Evolutionary conservation across 2,329 filamentous ascomycete genomes (phyloP), one percentile per base, ranked within the genome.

Genomic region (Alternaria sp.): DNA sequence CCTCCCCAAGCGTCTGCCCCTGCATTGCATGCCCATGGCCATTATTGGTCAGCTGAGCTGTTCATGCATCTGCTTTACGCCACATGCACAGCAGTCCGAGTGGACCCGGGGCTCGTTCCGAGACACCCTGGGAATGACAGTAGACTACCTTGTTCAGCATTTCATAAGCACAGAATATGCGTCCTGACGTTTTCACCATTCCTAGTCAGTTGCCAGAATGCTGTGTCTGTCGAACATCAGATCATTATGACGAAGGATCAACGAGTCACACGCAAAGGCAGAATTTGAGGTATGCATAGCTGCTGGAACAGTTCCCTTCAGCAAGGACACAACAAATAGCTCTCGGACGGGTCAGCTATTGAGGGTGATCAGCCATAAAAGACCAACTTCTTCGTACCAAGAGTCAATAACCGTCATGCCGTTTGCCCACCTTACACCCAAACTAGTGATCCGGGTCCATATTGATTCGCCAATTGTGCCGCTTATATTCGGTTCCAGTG

Each of bases 1-100:
- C 14, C 45, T 23, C 14, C 23, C 25, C 50, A 60, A 53, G 60
- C 60, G 41, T 49, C 15, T 47, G 61, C 61, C 61, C 61, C 61
- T 64, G 61, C 58, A 57, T 64, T 18, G n/a, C 26, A 28, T 43
- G 41, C 6, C 43, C 28, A 20, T 23, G 30, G 44, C 28, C 18
- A 55, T 37, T 51, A 44, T 49, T 62, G 55, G 60, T 33, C 47
- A 41, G 15, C 37, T 41, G 44, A 25, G 57, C 49, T 41, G 30
- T 63, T 37, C 30, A 26, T 50, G 45, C 37, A 56, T 51, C 28
- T 54, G 51, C 45, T 43, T 21, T 51, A 30, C 46, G 58, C 57
- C 60, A 62, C 60, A 54, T 41, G 47, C 56, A 33, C 37, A 20
- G 41, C 41, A 44, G 30, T 43, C 30, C 18, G 37, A 28, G 33